A percentile compares a stretch with the other conserved stretches of the same genome.
Evolutionary conservation across 2,329 filamentous ascomycete species (phyloP).

Genomic region (Onygenales sp.): DNA sequence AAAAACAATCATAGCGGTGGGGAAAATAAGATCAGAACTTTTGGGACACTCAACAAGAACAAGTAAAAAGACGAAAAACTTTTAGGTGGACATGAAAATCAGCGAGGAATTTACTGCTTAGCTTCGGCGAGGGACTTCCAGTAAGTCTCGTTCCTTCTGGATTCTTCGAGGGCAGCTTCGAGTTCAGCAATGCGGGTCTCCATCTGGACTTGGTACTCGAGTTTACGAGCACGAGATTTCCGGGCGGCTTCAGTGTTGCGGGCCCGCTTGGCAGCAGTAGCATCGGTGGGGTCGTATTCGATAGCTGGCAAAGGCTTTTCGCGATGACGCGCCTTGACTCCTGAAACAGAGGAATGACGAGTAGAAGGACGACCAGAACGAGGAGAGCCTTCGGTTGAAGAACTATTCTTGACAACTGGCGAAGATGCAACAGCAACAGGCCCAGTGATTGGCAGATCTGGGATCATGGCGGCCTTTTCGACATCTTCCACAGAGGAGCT

Average conservation of each 20-base stretch:
- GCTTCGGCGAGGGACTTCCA: slow-evolving; percentile 26
- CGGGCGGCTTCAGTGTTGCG: slow-evolving; percentile 89
- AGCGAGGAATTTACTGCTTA: slow-evolving; percentile 12
- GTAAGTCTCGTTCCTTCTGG: slow-evolving; percentile 27
- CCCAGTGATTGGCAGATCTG: slow-evolving; percentile 3
- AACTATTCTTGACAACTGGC: slow-evolving; percentile 29
- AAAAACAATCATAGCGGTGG: slow-evolving; percentile 2
- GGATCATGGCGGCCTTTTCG: background rate
- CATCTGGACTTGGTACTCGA: slow-evolving; percentile 63
- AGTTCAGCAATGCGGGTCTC: slow-evolving; percentile 65
- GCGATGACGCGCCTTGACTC: slow-evolving; percentile 64
- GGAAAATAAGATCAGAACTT: slow-evolving; percentile 13
- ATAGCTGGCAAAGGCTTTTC: slow-evolving; percentile 75
- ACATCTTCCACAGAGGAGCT: background rate
- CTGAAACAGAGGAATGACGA: slow-evolving; percentile 60
- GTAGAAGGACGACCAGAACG: slow-evolving; percentile 37
- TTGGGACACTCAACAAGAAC: slow-evolving; percentile 6
- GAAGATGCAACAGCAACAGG: slow-evolving; percentile 11
- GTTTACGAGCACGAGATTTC: slow-evolving; percentile 83
- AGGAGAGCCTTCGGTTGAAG: slow-evolving; percentile 29
- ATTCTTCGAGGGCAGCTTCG: slow-evolving; percentile 36
- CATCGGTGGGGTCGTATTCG: slow-evolving; percentile 63
- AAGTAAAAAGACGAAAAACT: slow-evolving; percentile 2
- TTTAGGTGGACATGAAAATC: slow-evolving; percentile 14
- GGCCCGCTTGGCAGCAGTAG: slow-evolving; percentile 79